Percentiles rank a stretch among this genome's conserved stretches.
phyloP scores from a whole-genome alignment of 2,329 filamentous ascomycete genomes.

The Dryadomyces sulphureus region DNA sequence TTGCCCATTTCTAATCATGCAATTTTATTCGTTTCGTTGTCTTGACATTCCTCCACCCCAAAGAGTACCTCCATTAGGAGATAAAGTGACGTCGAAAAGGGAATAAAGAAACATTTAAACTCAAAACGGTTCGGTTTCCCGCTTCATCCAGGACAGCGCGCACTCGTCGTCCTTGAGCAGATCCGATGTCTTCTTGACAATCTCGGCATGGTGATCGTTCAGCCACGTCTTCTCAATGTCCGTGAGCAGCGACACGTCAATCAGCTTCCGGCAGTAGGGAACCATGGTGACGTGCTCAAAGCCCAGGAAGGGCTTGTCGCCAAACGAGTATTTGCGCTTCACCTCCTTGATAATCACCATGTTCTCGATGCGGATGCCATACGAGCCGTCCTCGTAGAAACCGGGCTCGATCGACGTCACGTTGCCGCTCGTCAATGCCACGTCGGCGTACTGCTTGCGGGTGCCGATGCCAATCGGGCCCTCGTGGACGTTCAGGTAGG shows the following conservation, averaged over 20 bases:
- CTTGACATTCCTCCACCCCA: too few species aligned
- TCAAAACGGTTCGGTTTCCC: constrained; percentile 61
- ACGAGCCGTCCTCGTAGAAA: constrained; percentile 91
- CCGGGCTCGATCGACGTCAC: constrained; percentile 94
- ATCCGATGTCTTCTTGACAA: constrained; percentile 64
- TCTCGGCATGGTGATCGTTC: constrained; percentile 70
- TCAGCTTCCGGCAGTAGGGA: constrained; percentile 80
- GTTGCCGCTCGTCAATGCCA: constrained; percentile 78
- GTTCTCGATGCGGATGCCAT: constrained; percentile 94
- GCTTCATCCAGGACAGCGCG: constrained; percentile 66
- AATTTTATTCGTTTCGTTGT: too few species aligned
- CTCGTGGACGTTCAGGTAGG: constrained; percentile 92
- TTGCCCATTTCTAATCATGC: constrained; percentile 38
- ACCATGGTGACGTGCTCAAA: constrained; percentile 98
- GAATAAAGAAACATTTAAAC: too few species aligned
- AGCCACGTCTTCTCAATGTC: constrained; percentile 69
- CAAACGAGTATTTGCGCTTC: constrained; percentile 76
- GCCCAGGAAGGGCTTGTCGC: constrained; percentile 83
- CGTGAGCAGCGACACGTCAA: constrained; percentile 60
- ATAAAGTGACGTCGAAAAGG: too few species aligned
- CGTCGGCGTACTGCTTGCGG: constrained; percentile 78
- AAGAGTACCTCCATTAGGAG: too few species aligned
- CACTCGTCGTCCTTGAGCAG: constrained; percentile 61
- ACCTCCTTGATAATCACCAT: constrained; percentile 81
- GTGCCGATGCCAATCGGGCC: constrained; percentile 94